These are phyloP conservation scores for Alternaria brassicicola DNA, from an alignment of 2,329 filamentous ascomycete species.

Conservation along the genomic window DNA sequence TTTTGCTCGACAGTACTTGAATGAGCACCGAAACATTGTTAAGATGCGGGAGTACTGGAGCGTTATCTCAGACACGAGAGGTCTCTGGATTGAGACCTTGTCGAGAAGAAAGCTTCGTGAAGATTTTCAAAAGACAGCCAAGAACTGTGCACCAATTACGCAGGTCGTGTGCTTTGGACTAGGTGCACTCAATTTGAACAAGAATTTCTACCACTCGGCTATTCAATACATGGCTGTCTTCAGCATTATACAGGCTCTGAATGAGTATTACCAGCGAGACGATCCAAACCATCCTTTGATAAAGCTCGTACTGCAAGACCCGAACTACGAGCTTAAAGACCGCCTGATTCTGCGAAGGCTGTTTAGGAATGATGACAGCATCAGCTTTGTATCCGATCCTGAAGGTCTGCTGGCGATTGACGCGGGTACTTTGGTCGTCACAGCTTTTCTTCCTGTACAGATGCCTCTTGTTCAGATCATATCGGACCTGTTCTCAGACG, in stretches of 20 bases:
- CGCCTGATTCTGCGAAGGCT: constrained; percentile 2
- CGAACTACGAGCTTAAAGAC: constrained; percentile 18
- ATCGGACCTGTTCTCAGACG: constrained; percentile 12
- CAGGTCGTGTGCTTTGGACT: constrained; percentile 25
- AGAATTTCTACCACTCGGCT: constrained; percentile 2
- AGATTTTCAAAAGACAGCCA: neutral
- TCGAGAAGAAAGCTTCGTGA: neutral
- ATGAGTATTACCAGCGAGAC: neutral
- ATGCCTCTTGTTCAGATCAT: constrained; percentile 28
- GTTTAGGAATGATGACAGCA: neutral
- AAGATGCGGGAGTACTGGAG: neutral
- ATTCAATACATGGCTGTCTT: constrained; percentile 25
- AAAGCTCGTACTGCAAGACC: constrained; percentile 25
- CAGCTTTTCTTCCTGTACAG: constrained; percentile 11
- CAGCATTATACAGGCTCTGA: constrained; percentile 13
- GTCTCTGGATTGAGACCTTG: neutral
- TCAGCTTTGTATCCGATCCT: constrained; percentile 20
- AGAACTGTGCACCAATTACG: neutral
- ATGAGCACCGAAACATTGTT: neutral
- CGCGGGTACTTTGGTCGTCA: constrained; percentile 20
- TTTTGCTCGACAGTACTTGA: neutral
- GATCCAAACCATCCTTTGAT: neutral
- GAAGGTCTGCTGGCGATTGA: constrained; percentile 25
- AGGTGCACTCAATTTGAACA: constrained; percentile 6
- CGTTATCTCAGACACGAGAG: neutral